Base-by-base conservation (phyloP, 495 filamentous ascomycete genomes). In the Trichoderma asperelloides region DNA sequence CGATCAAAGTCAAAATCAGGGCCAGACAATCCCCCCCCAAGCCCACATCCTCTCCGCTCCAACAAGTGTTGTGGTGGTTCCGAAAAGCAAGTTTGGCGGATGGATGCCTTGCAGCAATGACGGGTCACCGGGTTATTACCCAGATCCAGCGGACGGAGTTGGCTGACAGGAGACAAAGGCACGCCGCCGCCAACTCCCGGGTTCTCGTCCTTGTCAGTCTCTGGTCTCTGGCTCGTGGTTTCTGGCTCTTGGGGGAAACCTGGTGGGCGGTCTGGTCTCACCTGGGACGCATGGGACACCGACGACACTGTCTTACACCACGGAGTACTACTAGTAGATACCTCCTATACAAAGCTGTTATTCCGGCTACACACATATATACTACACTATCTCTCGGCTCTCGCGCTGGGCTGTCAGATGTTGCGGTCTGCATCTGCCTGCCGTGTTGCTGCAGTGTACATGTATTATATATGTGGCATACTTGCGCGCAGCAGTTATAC, bases 41-140 rank as follows among this genome's bases (percentile, higher is more conserved):
- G 43, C 43, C 43, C 47, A 51, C 18, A 51, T 51, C 11, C 12
- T 51, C 47, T 9, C 47, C 7, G n/a, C 18, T 21, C 18, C 8
- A 9, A 23, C 47, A 18, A 18, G 18, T n/a, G 21, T 21, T 9
- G 16, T 25, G 27, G 13, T 23, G 21, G n/a, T n/a, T n/a, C n/a
- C 55, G 30, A 60, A 30, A 28, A 30, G 9, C 8, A 30, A 4
- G 9, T 12, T 23, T 21, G 25, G 27, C 16, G 55, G 55, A 55
- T 55, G 49, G n/a, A 60, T 60, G 55, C 55, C 55, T 60, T 25
- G 55, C 55, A 60, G 55, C 55, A 60, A 9, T 3, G 55, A 60
- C 25, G 55, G 55, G 55, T 60, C 55, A 60, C 55, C 55, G 55
- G 55, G 55, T 21, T n/a, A 15, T 15, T n/a, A 21, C 9, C 47